Base-by-base conservation (phyloP, 208 protist species). In the Wallacemonas sp. region DNA sequence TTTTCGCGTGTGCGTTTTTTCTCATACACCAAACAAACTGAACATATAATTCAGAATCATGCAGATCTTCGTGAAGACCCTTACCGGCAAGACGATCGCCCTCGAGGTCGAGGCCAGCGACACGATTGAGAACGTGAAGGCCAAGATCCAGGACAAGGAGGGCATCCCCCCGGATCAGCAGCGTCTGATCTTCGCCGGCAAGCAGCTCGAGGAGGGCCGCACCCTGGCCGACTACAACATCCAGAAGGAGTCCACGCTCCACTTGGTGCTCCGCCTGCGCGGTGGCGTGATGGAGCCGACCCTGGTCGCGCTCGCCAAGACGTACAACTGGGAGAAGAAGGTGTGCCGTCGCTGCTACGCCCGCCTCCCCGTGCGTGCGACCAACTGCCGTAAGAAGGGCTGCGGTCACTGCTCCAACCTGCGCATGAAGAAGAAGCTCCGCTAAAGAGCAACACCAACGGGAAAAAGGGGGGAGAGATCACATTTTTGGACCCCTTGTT, bases 391-490 rank as follows among this genome's bases (percentile, higher is more conserved):
- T 75, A 99, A 99, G 95, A 99, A 99, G 95, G 99, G 98, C 81
- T 99, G 98, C 81, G 98, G 98, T 60, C 98, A 99, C 95, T 97
- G 84, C 85, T 99, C 90, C 78, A 84, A 99, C 80, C 91, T 99
- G 17, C 96, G 99, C 82, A 90, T 95, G 79, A 99, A 99, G 98
- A 99, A 99, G 98, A 99, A 99, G 93, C 74, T 99, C 33, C 99
- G 99, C 76, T 99, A 99, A 97, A 41, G 14, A 41, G 14, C 6
- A 41, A n/a, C 38, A 36, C 24, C 11, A 24, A 34, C 5, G 6
- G 36, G 36, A 14, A 41, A 14, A 14, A 6, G 6, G 36, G 14
- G 36, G 9, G 9, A 41, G 36, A 6, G 9, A 41, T 14, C 36
- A 14, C 36, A 41, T 39, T 9, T 56, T 34, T 56, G 2, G 30